Evolutionary conservation across 2,329 filamentous ascomycete genomes (phyloP), one percentile per base, ranked within the genome.

Genomic region (Aaosphaeria arxii): DNA sequence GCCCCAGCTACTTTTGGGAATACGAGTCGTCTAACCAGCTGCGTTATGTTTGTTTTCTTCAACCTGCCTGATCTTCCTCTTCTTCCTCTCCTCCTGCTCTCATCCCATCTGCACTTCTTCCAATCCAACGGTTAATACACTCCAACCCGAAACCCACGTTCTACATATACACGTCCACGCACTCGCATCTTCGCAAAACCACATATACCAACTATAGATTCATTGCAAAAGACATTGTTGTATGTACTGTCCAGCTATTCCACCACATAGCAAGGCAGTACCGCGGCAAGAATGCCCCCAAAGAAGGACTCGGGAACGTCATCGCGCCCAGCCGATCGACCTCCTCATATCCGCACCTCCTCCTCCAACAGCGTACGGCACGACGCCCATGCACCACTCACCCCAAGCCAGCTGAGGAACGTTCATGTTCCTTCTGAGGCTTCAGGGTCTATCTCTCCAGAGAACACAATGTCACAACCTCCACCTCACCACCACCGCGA

Each of bases 381-480:
- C 46, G 51, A 62, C 44, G 57, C 62, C n/a, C 67, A 72, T 54
- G 61, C 63, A 2, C 70, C 70, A 7, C 43, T 54, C 6, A 69
- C 59, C 2, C 70, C 70, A 33, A 71, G 67, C 61, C 63, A 67
- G 51, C 63, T 77, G 43, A 61, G 74, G n/a, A 63, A 74, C 43
- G 64, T 70, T 9, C 64, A 74, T 52, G 69, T 70, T 44, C 73
- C 74, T 45, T 71, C 66, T 30, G 64, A 68, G 43, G 56, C 57
- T 41, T 70, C 73, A 44, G 56, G 58, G 40, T 70, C 73, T n/a
- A 60, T 61, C 24, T 74, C 72, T 35, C 74, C 74, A 30, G 72
- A 75, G 44, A 68, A 73, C 29, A 59, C 53, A 11, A 70, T 67
- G 69, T n/a, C 17, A 24, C 60, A 62, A 43, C 51, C 62, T 56